Percentiles rank a stretch among this genome's conserved stretches.
Evolutionary conservation across 1,139 yeast species (phyloP).

Genomic region (Hemisphaericaspora lyxosophila): DNA sequence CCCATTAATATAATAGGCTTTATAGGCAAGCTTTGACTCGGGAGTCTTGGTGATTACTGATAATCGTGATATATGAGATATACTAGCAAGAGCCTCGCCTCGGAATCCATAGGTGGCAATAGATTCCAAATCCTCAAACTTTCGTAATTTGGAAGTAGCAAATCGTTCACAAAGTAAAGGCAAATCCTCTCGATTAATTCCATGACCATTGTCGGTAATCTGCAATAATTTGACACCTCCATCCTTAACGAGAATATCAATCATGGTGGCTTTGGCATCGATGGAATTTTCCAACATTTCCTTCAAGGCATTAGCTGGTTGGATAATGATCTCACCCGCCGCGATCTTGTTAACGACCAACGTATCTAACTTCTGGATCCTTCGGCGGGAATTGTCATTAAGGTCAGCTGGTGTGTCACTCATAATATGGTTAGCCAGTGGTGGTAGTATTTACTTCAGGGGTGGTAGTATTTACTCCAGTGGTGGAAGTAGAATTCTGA

Average conservation of each 20-base stretch:
- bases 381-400: too few relatives aligned
- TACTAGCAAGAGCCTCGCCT: constrained; percentile 61
- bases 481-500: too few relatives aligned
- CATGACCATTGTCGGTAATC: constrained; percentile 54
- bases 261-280: constrained; percentile 48
- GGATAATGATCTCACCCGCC: constrained; percentile 94
- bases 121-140: constrained; percentile 48
- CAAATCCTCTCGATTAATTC: constrained; percentile 47
- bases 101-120: constrained; percentile 60
- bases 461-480: too few relatives aligned
- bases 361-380: constrained; percentile 50
- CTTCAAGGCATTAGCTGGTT: constrained; percentile 78
- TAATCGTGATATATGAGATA: constrained; percentile 63
- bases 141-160: constrained; percentile 53
- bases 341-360: constrained; percentile 87
- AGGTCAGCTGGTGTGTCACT: not conserved
- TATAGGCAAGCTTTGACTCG: constrained; percentile 63
- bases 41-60: constrained; percentile 75
- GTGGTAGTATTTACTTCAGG: too few relatives aligned
- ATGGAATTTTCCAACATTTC: constrained; percentile 57
- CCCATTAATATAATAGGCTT: constrained; percentile 66
- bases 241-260: constrained; percentile 52
- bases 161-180: constrained; percentile 54
- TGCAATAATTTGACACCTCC: constrained; percentile 56
- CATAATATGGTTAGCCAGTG: not conserved